Evolutionary conservation across 2,329 filamentous ascomycete genomes (phyloP).

Genomic region (Fusarium brachygibbosum): DNA sequence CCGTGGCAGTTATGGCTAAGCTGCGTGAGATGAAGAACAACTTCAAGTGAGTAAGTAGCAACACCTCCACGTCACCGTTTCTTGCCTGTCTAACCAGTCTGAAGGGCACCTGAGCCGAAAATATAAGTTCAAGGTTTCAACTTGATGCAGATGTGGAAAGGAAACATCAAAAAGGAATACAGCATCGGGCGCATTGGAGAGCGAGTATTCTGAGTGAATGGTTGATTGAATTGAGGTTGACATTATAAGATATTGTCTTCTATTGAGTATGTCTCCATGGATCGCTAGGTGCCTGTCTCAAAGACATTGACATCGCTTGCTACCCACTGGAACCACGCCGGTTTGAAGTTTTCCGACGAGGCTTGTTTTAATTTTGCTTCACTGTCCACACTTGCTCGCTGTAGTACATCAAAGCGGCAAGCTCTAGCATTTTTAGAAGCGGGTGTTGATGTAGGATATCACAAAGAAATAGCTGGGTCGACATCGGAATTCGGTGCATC

Average conservation of each 20-base stretch:
- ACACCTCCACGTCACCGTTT: neutral
- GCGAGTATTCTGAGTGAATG: conserved; percentile 10
- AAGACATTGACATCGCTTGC: conserved; percentile 49
- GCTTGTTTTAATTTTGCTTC: conserved; percentile 70
- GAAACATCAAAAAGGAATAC: neutral
- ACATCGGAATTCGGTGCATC: conserved; percentile 4
- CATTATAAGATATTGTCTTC: conserved; percentile 10
- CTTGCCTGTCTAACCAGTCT: conserved; percentile 13
- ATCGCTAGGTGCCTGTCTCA: conserved; percentile 51
- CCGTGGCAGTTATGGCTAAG: conserved; percentile 86
- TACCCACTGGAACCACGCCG: conserved; percentile 49
- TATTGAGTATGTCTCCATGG: conserved; percentile 54
- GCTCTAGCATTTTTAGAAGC: conserved; percentile 77
- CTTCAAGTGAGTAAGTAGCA: conserved; percentile 68
- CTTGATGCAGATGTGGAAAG: no score
- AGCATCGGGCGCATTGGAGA: conserved; percentile 5
- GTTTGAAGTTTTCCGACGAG: conserved; percentile 44
- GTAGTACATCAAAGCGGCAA: conserved; percentile 69
- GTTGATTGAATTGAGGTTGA: conserved; percentile 5
- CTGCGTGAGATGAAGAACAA: conserved; percentile 93
- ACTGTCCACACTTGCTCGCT: conserved; percentile 77
- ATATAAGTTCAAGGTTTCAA: conserved; percentile 44
- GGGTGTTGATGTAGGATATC: conserved; percentile 30
- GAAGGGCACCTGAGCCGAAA: conserved; percentile 49
- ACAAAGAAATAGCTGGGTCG: neutral